A percentile compares a stretch with the other conserved stretches of the same genome.
Conservation (phyloP, 495 filamentous ascomycete species). For the Pseudevernia furfuracea region DNA sequence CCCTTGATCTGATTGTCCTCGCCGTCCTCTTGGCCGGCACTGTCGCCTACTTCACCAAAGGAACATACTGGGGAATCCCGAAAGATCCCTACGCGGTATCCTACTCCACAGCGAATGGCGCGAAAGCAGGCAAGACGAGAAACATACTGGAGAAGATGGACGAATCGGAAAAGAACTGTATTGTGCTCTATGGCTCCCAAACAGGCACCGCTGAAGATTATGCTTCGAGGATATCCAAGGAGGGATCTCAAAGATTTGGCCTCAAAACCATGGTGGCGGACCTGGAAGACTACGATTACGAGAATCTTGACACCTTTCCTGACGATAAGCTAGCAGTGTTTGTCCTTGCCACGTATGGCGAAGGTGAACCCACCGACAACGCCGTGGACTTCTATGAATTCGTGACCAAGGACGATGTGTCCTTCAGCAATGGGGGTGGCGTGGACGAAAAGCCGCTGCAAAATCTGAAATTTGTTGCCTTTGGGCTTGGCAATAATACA, state of each 20-base stretch:
- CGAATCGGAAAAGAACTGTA: conserved; percentile 89
- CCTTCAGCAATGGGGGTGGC: conserved; percentile 64
- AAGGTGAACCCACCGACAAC: conserved; percentile 98
- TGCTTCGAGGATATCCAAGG: conserved; percentile 93
- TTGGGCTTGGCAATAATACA: conserved; percentile 95
- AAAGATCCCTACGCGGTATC: conserved; percentile 82
- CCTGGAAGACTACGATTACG: conserved; percentile 95
- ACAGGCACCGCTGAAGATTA: conserved; percentile 99
- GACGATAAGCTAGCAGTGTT: conserved; percentile 90
- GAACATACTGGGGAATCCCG: conserved; percentile 76
- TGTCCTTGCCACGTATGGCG: conserved; percentile 93
- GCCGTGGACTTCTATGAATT: conserved; percentile 99
- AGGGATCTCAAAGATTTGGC: conserved; percentile 91
- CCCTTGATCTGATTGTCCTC: conserved; percentile 87
- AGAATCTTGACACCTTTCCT: conserved; percentile 83
- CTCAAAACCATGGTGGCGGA: conserved; percentile 98
- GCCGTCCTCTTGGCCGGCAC: conserved; percentile 75
- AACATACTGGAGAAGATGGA: conserved; percentile 96
- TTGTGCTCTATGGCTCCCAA: conserved; percentile 97
- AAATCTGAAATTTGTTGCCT: conserved; percentile 87
- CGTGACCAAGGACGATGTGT: conserved; percentile 68
- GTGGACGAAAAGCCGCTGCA: conserved; percentile 64
- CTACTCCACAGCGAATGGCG: conserved; percentile 58
- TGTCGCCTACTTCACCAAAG: conserved; percentile 94
- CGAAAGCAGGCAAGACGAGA: conserved; percentile 78